Evolutionary conservation across 2,329 filamentous ascomycete species (phyloP).

Genomic region (Zymoseptoria pseudotritici): DNA sequence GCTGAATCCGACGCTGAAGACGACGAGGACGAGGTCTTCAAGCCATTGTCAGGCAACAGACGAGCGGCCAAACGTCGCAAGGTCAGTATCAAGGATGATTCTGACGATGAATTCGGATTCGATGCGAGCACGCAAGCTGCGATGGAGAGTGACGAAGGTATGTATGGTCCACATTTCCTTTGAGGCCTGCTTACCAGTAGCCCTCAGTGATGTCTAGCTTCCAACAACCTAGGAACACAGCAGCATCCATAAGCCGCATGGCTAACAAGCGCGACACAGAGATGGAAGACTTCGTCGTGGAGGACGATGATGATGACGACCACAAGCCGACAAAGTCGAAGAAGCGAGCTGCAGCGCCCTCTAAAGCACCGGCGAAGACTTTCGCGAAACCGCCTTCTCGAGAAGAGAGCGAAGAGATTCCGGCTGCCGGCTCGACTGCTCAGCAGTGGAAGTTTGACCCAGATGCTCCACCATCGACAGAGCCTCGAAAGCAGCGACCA

Average conservation of each 20-base stretch:
- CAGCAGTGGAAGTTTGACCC: conserved; percentile 75
- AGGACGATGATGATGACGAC: conserved; percentile 74
- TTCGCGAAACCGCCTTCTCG: conserved; percentile 40
- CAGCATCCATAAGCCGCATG: not conserved
- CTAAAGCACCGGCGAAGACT: conserved; percentile 26
- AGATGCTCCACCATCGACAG: conserved; percentile 46
- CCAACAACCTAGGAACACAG: conserved; percentile 1
- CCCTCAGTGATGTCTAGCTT: conserved; percentile 11
- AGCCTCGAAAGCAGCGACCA: conserved; percentile 36
- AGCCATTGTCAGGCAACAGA: conserved; percentile 42
- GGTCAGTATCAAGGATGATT: conserved; percentile 58
- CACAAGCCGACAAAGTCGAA: conserved; percentile 57
- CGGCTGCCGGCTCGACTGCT: conserved; percentile 57
- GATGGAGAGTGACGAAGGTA: conserved; percentile 56
- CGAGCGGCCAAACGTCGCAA: conserved; percentile 51
- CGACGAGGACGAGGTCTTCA: conserved; percentile 67
- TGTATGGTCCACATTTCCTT: conserved; percentile 8
- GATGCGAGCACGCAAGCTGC: conserved; percentile 51
- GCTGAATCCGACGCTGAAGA: conserved; percentile 75
- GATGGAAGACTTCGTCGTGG: conserved; percentile 79
- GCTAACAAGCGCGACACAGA: conserved; percentile 39
- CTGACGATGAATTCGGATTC: conserved; percentile 62
- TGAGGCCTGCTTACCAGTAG: conserved; percentile 15
- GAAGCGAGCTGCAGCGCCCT: conserved; percentile 40
- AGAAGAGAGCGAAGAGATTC: conserved; percentile 46